phyloP scores from a whole-genome alignment of 2,329 filamentous ascomycete genomes.

The Ophiostoma populinum region DNA sequence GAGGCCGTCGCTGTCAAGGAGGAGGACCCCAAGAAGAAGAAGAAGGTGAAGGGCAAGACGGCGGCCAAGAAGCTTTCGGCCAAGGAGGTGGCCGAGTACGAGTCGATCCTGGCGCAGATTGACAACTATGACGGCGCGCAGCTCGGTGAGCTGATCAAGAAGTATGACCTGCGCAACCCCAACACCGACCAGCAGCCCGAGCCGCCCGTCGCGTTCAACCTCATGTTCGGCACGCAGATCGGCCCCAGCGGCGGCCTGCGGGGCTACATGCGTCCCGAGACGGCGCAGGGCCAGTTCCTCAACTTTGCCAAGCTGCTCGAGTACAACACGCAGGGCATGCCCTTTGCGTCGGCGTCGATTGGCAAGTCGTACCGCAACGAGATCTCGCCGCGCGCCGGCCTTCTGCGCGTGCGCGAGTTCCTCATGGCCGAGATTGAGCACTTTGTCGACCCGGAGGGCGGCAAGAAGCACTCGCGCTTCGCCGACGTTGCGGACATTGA shows the following conservation, averaged over 20 bases:
- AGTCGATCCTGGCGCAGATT: slow-evolving; percentile 78
- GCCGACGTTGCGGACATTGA: slow-evolving; percentile 68
- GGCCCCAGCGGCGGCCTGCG: slow-evolving; percentile 72
- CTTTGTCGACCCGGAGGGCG: slow-evolving; percentile 83
- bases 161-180: slow-evolving; percentile 83
- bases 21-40: slow-evolving; percentile 33
- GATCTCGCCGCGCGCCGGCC: slow-evolving; percentile 81
- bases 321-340: slow-evolving; percentile 90
- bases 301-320: slow-evolving; percentile 89
- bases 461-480: slow-evolving; percentile 89
- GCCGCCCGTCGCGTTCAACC: slow-evolving; percentile 81
- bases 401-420: slow-evolving; percentile 90
- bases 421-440: slow-evolving; percentile 99
- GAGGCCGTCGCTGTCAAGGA: slow-evolving; percentile 40
- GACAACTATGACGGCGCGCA: slow-evolving; percentile 86
- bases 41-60: slow-evolving; percentile 78
- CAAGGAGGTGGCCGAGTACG: slow-evolving; percentile 71
- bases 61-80: slow-evolving; percentile 78
- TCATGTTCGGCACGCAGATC: slow-evolving; percentile 96
- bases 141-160: slow-evolving; percentile 74
- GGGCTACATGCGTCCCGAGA: slow-evolving; percentile 82
- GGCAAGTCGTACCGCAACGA: slow-evolving; percentile 98
- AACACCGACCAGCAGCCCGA: slow-evolving; percentile 58
- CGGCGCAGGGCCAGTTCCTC: slow-evolving; percentile 93
- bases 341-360: slow-evolving; percentile 91